These are phyloP conservation scores for Triglochin maritima DNA, from an alignment of 106 monocot genomes.

Conservation along the genomic window DNA sequence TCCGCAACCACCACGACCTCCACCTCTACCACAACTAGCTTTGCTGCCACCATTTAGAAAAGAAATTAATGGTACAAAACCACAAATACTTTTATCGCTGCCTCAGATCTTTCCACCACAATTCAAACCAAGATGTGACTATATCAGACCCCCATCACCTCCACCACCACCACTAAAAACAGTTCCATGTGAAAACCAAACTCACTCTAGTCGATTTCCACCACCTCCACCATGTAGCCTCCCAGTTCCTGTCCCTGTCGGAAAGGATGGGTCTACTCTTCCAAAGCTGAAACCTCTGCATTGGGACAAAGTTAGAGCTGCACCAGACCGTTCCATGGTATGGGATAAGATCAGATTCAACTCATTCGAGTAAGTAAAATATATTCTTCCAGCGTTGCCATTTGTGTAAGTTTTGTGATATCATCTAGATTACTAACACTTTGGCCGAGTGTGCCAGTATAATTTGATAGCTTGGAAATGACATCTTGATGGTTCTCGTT, in stretches of 20 bases:
- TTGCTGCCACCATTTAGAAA: too few species aligned
- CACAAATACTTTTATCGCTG: too few species aligned
- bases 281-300: constrained; percentile 88
- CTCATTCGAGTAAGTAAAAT: constrained; percentile 66
- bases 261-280: constrained; percentile 35
- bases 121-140: too few species aligned
- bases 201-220: not conserved
- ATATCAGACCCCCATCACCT: too few species aligned
- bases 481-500: too few species aligned
- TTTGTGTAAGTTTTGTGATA: too few species aligned
- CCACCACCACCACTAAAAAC: too few species aligned
- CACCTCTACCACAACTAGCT: constrained; percentile 5
- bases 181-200: not conserved
- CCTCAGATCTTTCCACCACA: too few species aligned
- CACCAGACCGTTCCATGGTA: constrained; percentile 61
- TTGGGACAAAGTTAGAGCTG: constrained; percentile 86
- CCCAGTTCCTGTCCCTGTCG: constrained; percentile 4
- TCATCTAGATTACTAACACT: too few species aligned
- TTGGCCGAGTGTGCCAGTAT: too few species aligned
- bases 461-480: too few species aligned
- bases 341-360: constrained; percentile 86
- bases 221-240: constrained; percentile 1
- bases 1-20: not conserved
- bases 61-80: too few species aligned
- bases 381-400: not conserved